Percentiles rank a stretch among this genome's conserved stretches.
Evolutionary conservation across 225 moss, liverwort and hornwort genomes (phyloP).

Genomic region (Straminergon stramineum): DNA sequence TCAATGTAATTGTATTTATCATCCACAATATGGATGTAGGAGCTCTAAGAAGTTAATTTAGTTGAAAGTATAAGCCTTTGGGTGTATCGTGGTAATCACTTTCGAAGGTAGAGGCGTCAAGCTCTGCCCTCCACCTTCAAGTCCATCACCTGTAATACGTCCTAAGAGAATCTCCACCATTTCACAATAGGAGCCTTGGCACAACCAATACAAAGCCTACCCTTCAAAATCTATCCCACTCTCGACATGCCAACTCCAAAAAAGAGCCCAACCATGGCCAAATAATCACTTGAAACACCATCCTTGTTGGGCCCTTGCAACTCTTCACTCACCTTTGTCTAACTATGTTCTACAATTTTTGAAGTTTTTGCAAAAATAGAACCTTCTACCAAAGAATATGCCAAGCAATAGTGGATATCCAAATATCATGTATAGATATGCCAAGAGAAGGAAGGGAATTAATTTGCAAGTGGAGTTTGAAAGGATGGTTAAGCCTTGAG

Average conservation of each 20-base stretch:
- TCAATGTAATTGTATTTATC: accelerated
- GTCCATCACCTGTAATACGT: accelerated
- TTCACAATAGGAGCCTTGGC: accelerated
- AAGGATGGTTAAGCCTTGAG: neutral
- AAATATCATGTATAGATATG: neutral
- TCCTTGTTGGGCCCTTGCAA: accelerated
- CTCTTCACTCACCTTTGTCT: neutral
- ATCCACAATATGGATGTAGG: neutral
- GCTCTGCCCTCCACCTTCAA: accelerated
- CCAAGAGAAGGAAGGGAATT: accelerated
- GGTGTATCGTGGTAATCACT: accelerated
- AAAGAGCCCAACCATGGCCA: accelerated
- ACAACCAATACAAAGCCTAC: accelerated
- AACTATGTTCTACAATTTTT: neutral
- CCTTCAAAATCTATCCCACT: accelerated
- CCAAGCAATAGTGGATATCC: neutral
- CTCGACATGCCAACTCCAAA: accelerated
- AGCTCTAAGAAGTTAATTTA: accelerated
- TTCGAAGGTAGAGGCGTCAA: accelerated
- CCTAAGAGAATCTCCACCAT: accelerated
- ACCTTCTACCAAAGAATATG: neutral
- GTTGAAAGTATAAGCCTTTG: too few relatives aligned
- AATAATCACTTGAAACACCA: neutral
- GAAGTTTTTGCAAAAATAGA: accelerated
- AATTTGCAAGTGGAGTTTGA: neutral